phyloP scores from a whole-genome alignment of 2,329 filamentous ascomycete species.

The Xylariomycetidae sp. region DNA sequence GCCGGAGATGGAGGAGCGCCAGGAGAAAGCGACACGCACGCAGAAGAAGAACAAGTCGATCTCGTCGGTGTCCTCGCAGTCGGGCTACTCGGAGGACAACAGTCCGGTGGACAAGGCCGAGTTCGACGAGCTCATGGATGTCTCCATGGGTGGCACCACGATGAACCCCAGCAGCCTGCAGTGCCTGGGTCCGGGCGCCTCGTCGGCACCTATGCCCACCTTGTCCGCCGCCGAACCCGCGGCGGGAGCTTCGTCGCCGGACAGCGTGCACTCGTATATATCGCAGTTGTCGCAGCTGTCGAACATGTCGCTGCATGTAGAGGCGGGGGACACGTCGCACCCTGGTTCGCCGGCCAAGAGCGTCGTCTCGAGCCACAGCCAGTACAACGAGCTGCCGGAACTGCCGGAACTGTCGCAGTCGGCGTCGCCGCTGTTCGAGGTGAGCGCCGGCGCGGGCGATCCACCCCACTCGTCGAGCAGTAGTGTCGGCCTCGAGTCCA shows the following conservation, averaged over 20 bases:
- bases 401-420: constrained; percentile 52
- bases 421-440: constrained; percentile 50
- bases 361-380: constrained; percentile 39
- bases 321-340: constrained; percentile 23
- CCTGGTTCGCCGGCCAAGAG: constrained; percentile 34
- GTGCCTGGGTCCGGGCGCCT: constrained; percentile 19
- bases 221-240: constrained; percentile 21
- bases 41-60: constrained; percentile 51
- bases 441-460: constrained; percentile 34
- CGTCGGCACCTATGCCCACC: constrained; percentile 34
- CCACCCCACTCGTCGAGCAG: constrained; percentile 25
- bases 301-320: constrained; percentile 28
- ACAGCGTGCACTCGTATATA: constrained; percentile 39
- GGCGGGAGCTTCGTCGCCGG: constrained; percentile 37
- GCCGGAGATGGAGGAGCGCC: constrained; percentile 49
- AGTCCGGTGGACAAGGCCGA: constrained; percentile 36
- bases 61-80: constrained; percentile 44
- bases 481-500: constrained; percentile 23
- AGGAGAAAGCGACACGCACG: constrained; percentile 51
- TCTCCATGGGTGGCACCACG: constrained; percentile 31
- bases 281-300: constrained; percentile 39
- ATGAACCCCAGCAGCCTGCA: constrained; percentile 33
- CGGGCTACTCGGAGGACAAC: constrained; percentile 45
- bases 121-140: constrained; percentile 44
- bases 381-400: constrained; percentile 49